Percentiles rank a stretch among this genome's conserved stretches.
These are phyloP conservation scores for Geranium brycei DNA, from an alignment of 345 rosid genomes.

Conservation along the genomic window DNA sequence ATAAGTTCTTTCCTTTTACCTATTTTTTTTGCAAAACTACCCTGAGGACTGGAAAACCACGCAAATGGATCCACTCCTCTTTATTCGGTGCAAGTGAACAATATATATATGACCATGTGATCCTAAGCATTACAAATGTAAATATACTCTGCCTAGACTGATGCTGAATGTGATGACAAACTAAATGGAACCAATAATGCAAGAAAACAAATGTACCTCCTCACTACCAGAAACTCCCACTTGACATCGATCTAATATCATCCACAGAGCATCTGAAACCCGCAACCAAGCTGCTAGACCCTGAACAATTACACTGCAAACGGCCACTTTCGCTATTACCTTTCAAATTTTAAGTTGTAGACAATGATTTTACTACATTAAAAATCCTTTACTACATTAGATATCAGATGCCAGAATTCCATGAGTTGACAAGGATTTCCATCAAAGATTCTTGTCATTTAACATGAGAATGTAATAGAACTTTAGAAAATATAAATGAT, in stretches of 20 bases:
- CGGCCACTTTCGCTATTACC: slow-evolving; percentile 39
- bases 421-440: too few relatives aligned
- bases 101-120: too few relatives aligned
- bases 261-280: slow-evolving; percentile 70
- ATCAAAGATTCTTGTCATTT: too few relatives aligned
- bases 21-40: background rate
- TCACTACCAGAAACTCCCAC: slow-evolving; percentile 80
- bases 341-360: too few relatives aligned
- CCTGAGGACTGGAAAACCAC: too few relatives aligned
- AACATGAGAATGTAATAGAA: too few relatives aligned
- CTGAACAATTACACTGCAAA: slow-evolving; percentile 45
- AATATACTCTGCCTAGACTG: slow-evolving; percentile 39
- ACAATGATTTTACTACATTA: too few relatives aligned
- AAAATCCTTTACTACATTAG: slow-evolving; percentile 2
- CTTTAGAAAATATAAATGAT: too few relatives aligned
- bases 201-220: slow-evolving; percentile 22
- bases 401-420: too few relatives aligned
- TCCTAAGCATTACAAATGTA: slow-evolving; percentile 14
- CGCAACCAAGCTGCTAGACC: slow-evolving; percentile 64
- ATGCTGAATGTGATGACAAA: background rate
- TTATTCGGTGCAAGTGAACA: too few relatives aligned
- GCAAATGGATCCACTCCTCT: slow-evolving; percentile 61
- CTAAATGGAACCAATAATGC: background rate
- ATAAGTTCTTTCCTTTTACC: too few relatives aligned
- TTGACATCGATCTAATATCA: slow-evolving; percentile 58